phyloP scores from a whole-genome alignment of 257 asterid species.

The Przewalskia tangutica region DNA sequence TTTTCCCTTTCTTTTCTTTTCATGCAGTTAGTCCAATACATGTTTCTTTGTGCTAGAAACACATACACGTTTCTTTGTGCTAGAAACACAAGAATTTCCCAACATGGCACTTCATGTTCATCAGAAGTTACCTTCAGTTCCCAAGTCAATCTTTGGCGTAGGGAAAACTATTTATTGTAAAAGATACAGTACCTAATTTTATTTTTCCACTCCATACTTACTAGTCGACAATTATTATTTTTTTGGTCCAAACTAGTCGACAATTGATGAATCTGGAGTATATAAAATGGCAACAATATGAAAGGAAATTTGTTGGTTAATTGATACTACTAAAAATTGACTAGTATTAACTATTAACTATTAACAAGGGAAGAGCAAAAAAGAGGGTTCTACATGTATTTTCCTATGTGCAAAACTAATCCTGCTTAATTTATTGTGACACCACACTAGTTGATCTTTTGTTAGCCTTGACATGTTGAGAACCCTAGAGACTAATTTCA shows the following conservation, averaged over 20 bases:
- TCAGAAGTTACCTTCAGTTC: background rate
- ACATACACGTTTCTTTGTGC: background rate
- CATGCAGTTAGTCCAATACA: background rate
- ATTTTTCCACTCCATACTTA: background rate
- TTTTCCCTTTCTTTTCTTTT: background rate
- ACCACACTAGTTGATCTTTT: constrained; percentile 69
- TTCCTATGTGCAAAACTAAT: constrained; percentile 61
- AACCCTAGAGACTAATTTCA: constrained; percentile 73
- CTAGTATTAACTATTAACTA: constrained; percentile 30
- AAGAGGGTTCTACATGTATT: constrained; percentile 55
- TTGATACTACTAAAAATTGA: background rate
- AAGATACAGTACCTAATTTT: background rate
- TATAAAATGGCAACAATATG: background rate
- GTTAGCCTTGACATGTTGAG: constrained; percentile 63
- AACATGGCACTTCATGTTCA: background rate
- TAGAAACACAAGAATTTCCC: background rate
- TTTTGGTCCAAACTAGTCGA: background rate
- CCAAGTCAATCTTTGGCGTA: background rate
- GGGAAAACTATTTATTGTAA: background rate
- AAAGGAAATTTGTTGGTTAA: background rate
- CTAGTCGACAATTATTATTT: background rate
- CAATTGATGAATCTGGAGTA: background rate
- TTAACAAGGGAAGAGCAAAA: constrained; percentile 81
- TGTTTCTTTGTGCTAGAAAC: background rate
- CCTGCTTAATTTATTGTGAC: constrained; percentile 52